Evolutionary conservation across 2,329 filamentous ascomycete genomes (phyloP).

Genomic region (Xylaria sp.): DNA sequence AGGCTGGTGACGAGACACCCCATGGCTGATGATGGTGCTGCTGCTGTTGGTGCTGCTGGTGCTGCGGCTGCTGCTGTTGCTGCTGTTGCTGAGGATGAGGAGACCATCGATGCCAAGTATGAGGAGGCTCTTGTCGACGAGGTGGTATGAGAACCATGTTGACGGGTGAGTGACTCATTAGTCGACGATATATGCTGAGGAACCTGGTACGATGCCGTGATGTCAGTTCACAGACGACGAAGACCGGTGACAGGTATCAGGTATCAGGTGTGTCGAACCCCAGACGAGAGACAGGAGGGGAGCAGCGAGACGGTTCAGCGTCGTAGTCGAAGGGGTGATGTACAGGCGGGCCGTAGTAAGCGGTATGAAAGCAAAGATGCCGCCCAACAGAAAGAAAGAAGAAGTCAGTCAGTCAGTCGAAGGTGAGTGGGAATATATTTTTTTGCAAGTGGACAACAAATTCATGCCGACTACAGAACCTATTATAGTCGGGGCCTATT

Average conservation of each 20-base stretch:
- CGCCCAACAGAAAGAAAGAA: slow-evolving; percentile 17
- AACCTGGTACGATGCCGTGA: not conserved
- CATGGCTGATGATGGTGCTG: slow-evolving; percentile 36
- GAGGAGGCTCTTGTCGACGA: slow-evolving; percentile 10
- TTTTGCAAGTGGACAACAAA: slow-evolving; percentile 1
- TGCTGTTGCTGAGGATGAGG: slow-evolving; percentile 27
- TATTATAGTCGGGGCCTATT: slow-evolving; percentile 22
- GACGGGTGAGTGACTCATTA: not conserved
- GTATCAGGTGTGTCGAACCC: not conserved
- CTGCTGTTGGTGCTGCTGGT: no score
- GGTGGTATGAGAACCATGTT: slow-evolving; percentile 8
- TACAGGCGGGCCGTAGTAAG: slow-evolving; percentile 7
- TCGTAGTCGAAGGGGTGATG: slow-evolving; percentile 1
- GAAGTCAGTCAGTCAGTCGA: not conserved
- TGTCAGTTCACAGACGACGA: slow-evolving; percentile 1
- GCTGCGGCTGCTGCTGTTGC: no score
- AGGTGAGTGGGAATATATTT: not conserved
- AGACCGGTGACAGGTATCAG: not conserved
- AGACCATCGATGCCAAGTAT: slow-evolving; percentile 52
- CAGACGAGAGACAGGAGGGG: no score
- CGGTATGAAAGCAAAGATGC: slow-evolving; percentile 19
- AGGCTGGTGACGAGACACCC: slow-evolving; percentile 42
- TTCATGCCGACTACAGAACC: slow-evolving; percentile 14
- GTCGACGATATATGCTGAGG: slow-evolving; percentile 3
- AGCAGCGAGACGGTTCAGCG: not conserved